Conservation (phyloP, 202 grass and related monocot genomes). For the Thinopyrum obtusiflorum region DNA sequence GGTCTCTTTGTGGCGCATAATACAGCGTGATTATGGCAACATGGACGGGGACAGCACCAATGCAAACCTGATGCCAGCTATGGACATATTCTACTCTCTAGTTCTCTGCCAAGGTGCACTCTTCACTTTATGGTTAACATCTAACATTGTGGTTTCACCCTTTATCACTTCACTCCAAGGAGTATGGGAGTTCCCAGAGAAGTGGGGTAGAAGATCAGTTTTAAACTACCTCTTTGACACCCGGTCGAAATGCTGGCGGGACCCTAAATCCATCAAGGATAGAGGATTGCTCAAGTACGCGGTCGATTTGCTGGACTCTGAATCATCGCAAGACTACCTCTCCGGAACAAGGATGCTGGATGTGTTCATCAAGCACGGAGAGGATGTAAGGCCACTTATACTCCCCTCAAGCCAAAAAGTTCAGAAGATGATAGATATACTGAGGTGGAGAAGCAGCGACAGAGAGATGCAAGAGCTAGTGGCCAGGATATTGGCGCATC, state of each 20-base stretch:
- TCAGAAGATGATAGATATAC: constrained; percentile 3
- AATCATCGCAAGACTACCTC: background rate
- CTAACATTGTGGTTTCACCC: background rate
- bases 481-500: background rate
- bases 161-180: fast-evolving
- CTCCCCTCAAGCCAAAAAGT: background rate
- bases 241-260: background rate
- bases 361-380: background rate
- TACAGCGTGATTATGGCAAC: background rate
- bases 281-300: background rate
- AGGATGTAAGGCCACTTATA: background rate
- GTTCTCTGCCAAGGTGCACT: background rate
- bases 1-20: background rate
- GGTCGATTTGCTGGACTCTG: background rate
- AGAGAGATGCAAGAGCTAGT: background rate
- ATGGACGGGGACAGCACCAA: background rate
- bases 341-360: background rate
- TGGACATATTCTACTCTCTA: background rate
- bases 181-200: background rate
- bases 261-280: background rate
- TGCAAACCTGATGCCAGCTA: background rate
- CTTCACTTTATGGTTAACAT: too few species aligned
- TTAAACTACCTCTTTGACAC: background rate
- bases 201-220: background rate
- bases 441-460: background rate